phyloP scores from a whole-genome alignment of 192 early-diverging fungal genomes.

The Radiomyces spectabilis region DNA sequence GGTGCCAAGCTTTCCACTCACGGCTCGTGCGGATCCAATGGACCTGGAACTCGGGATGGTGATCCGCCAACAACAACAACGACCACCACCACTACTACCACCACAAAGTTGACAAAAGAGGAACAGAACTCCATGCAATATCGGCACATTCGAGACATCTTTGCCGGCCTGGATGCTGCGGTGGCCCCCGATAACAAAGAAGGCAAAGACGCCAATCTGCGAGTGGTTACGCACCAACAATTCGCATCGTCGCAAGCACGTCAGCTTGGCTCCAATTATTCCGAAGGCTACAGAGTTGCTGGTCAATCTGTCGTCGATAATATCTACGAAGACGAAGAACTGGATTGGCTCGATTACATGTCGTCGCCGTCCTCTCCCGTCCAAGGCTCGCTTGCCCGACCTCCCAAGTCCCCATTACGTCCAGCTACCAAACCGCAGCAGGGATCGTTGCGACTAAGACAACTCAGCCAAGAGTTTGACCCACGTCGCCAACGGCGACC shows the following conservation, averaged over 20 bases:
- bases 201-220: too few species aligned
- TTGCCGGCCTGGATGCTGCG: conserved; percentile 1
- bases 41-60: background rate
- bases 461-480: background rate
- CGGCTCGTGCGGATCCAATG: background rate
- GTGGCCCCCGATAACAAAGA: background rate
- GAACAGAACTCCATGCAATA: conserved; percentile 4
- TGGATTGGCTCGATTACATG: background rate
- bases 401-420: conserved; percentile 20
- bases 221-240: too few species aligned
- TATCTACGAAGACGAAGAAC: background rate
- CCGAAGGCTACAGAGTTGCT: background rate
- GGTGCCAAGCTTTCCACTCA: background rate
- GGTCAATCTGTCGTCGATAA: background rate
- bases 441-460: background rate
- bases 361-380: background rate
- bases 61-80: background rate
- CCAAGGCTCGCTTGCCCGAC: conserved; percentile 4
- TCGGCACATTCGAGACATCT: conserved; percentile 28
- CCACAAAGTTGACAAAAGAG: background rate
- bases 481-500: background rate
- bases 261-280: too few species aligned
- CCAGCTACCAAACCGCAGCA: background rate
- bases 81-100: background rate
- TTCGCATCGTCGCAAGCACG: too few species aligned